Evolutionary conservation across 169 alveolate species (phyloP), one percentile per base, ranked within the genome.

Genomic region (Cyclospora cayetanensis): DNA sequence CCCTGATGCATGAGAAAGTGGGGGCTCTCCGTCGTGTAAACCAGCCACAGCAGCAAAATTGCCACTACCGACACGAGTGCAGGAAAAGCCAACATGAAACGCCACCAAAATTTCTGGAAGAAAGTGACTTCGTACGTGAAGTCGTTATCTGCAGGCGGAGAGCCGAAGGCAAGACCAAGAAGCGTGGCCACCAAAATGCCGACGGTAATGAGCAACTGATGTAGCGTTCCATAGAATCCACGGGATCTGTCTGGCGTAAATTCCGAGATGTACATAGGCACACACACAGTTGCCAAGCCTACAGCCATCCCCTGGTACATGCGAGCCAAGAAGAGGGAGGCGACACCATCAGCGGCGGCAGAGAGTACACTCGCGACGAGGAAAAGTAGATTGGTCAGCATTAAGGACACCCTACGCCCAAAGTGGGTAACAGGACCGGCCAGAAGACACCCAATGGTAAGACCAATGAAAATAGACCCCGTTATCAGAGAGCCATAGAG

Each of bases 201-300:
- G 29, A 95, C 46, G 20, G 97, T 94, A 39, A 97, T 94, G 79
- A 95, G 93, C 80, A 96, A 90, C 79, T 97, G 98, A 91, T 96
- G 94, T 0, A 90, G 79, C 42, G 87, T 79, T 18, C 97, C 98
- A 41, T 89, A 96, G 74, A 76, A 88, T 5, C 98, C 98, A 7
- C 98, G 93, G 29, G 91, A 76, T 29, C 92, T 95, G 25, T 88
- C 91, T 4, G 97, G 96, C 22, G 97, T 94, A 87, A 97, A 94
- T 87, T 97, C 98, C 0, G 97, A 93, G 29, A 96, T 80, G 91
- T 92, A 97, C 95, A 95, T 91, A 9, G 98, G 98, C 11, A 94
- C 96, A 42, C 96, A 70, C 1, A 95, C 97, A 2, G 98, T 95
- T 15, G 91, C 91, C 41, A 96, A 55, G 0, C 98, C 98, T 55